Conservation (phyloP, 129 eudicot species). For the Mikania micrantha region DNA sequence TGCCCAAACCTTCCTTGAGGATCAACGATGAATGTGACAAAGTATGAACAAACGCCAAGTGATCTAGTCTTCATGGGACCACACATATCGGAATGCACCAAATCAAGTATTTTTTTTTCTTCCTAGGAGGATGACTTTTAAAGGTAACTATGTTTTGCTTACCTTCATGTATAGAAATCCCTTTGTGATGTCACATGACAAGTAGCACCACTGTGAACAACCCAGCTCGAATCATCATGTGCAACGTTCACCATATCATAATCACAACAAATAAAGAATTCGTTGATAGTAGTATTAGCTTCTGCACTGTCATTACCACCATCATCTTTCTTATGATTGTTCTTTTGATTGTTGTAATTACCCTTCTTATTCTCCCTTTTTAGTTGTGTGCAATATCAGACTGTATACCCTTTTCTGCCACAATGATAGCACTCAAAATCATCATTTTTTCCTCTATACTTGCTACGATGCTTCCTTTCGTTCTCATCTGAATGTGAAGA, state of each 20-base stretch:
- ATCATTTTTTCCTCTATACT: neutral
- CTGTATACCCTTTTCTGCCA: neutral
- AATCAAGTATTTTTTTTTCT: too few relatives aligned
- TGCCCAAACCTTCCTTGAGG: too few relatives aligned
- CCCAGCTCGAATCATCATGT: constrained; percentile 7
- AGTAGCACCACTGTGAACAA: too few relatives aligned
- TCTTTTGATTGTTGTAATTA: neutral
- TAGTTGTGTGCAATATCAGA: neutral
- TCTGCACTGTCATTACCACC: neutral
- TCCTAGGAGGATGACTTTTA: too few relatives aligned
- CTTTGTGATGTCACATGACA: too few relatives aligned
- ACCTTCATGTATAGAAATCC: too few relatives aligned
- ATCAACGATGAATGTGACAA: too few relatives aligned
- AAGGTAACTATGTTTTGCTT: too few relatives aligned
- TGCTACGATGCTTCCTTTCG: neutral
- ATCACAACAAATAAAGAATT: neutral
- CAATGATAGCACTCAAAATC: neutral
- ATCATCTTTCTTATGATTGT: neutral
- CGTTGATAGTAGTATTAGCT: neutral
- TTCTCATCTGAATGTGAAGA: neutral
- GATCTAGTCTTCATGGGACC: too few relatives aligned
- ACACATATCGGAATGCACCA: too few relatives aligned
- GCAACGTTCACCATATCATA: constrained; percentile 4
- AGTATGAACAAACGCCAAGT: too few relatives aligned
- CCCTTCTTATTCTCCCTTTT: neutral